Base-by-base conservation (phyloP, 352 stramenopile genomes). In the Plasmopara halstedii region DNA sequence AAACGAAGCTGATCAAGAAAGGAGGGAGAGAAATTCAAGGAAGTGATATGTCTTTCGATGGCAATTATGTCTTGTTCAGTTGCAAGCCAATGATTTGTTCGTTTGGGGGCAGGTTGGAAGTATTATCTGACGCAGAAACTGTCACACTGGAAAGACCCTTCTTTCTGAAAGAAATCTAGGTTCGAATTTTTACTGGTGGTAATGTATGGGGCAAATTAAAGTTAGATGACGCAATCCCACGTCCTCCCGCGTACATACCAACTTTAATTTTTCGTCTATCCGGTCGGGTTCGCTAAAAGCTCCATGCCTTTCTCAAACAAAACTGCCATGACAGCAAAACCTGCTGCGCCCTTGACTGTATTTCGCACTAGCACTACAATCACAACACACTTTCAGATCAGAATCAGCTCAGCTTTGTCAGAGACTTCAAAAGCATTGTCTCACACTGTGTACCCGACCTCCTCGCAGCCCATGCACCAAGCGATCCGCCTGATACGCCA, bases 301-400 rank as follows among this genome's bases (percentile, higher is more conserved):
- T 91, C 79, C 22, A 87, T 78, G 22, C 65, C 73, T 51, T 87
- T 91, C 44, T 94, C 83, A 62, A 94, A 90, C 19, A 90, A 74
- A 17, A 90, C 80, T 21, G 77, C 80, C 73, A 94, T 88, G 39
- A 68, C 70, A 3, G 80, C 77, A 48, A 94, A 94, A 27, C 78
- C 75, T 6, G 72, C 75, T 2, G 78, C 80, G 11, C 83, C 77
- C 47, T 94, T 94, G 31, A 42, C 64, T 22, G 76, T 88, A 49
- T 91, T 83, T 48, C 63, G 64, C 37, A 74, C 43, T 35, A 89
- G 37, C 51, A 85, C 80, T 90, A 46, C 31, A 58, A 27, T 4
- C 58, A 42, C 35, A 56, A 20, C 10, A 52, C 15, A 42, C 13
- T 17, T 27, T 41, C 4, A 35, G 1, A 29, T 4, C 25, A 29